Conservation (phyloP, 805 yeast genomes). For the Monosporozyma solicola region DNA sequence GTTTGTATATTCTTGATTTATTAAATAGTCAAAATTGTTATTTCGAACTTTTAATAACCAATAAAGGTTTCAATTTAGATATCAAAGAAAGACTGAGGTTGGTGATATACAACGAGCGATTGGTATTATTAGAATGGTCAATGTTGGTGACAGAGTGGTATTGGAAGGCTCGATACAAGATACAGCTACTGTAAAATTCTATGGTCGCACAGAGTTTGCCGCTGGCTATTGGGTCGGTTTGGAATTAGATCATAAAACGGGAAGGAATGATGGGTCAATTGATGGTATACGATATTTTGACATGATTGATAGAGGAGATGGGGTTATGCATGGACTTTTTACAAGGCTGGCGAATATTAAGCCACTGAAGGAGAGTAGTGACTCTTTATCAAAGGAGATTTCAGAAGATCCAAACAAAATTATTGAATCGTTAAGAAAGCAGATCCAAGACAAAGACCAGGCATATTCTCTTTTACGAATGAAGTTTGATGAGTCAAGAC, state of each 20-base stretch:
- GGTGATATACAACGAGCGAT: neutral
- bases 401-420: neutral
- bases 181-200: slow-evolving; percentile 32
- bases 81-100: neutral
- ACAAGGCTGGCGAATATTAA: slow-evolving; percentile 2
- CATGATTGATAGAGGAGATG: slow-evolving; percentile 24
- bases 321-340: slow-evolving; percentile 4
- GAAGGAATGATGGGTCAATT: slow-evolving; percentile 74
- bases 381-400: neutral
- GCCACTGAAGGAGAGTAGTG: neutral
- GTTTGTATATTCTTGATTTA: neutral
- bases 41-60: neutral
- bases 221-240: slow-evolving; percentile 74
- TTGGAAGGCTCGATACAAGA: slow-evolving; percentile 37
- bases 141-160: slow-evolving; percentile 28
- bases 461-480: neutral
- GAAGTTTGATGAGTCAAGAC: neutral
- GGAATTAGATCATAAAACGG: slow-evolving; percentile 64
- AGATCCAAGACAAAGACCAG: neutral
- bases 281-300: slow-evolving; percentile 51
- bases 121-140: slow-evolving; percentile 2
- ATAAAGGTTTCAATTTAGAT: neutral
- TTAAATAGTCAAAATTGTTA: neutral
- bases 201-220: slow-evolving; percentile 51
- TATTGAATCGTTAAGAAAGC: neutral